Evolutionary conservation across 495 filamentous ascomycete species (phyloP).

Genomic region (Penicilliopsis zonata): DNA sequence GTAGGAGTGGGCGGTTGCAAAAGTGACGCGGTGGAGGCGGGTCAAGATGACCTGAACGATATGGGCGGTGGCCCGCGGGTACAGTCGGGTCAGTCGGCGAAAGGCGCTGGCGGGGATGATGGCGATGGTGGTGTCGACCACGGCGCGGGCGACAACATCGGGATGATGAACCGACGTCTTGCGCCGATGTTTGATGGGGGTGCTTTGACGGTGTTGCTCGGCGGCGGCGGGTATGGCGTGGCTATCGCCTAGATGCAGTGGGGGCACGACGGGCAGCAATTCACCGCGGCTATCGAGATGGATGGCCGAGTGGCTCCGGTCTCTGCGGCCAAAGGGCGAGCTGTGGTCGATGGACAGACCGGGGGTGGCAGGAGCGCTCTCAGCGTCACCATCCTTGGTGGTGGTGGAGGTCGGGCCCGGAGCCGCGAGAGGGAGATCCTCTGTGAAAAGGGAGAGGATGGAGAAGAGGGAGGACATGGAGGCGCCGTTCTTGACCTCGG

Average conservation of each 20-base stretch:
- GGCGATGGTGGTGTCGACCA: slow-evolving; percentile 93
- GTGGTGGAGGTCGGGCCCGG: no score
- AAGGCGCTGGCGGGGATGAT: slow-evolving; percentile 97
- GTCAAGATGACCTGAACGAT: slow-evolving; percentile 97
- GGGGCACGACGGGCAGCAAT: slow-evolving; percentile 49
- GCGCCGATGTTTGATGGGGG: slow-evolving; percentile 14
- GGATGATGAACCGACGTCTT: slow-evolving; percentile 86
- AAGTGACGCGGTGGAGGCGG: slow-evolving; percentile 84
- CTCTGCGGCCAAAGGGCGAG: slow-evolving; percentile 16
- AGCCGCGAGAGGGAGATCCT: slow-evolving; percentile 73
- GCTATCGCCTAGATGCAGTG: slow-evolving; percentile 54
- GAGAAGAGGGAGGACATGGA: slow-evolving; percentile 98
- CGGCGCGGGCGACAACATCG: slow-evolving; percentile 93
- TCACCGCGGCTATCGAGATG: slow-evolving; percentile 11
- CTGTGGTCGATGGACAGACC: slow-evolving; percentile 34
- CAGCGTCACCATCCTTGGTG: slow-evolving; percentile 26
- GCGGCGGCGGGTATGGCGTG: slow-evolving; percentile 11
- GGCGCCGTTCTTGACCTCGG: slow-evolving; percentile 95
- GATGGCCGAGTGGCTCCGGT: slow-evolving; percentile 7
- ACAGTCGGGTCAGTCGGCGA: slow-evolving; percentile 82
- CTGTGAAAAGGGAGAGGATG: slow-evolving; percentile 90
- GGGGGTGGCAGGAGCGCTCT: slow-evolving; percentile 28
- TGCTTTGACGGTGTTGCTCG: slow-evolving; percentile 5
- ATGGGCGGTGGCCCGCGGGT: slow-evolving; percentile 91
- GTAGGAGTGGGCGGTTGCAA: slow-evolving; percentile 87